Percentiles rank a stretch among this genome's conserved stretches.
Evolutionary conservation across 192 early-diverging fungal species (phyloP).

Genomic region (Podila epigama): DNA sequence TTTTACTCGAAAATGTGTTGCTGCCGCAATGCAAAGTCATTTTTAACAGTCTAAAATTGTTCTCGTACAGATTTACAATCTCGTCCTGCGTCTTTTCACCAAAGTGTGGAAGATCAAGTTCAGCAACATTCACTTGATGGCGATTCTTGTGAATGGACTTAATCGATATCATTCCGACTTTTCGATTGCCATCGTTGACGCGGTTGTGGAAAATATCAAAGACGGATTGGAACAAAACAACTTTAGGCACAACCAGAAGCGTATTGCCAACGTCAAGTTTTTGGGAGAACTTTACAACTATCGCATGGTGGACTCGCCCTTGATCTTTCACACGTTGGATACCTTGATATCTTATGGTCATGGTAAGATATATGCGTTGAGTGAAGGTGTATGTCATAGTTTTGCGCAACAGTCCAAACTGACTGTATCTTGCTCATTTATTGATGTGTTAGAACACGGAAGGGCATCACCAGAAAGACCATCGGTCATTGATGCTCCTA

Average conservation of each 20-base stretch:
- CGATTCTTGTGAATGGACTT: constrained; percentile 81
- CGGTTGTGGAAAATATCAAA: constrained; percentile 84
- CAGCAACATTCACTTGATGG: constrained; percentile 83
- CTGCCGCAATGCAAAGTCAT: too few relatives aligned
- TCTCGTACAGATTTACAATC: constrained; percentile 52
- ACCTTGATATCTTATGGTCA: constrained; percentile 87
- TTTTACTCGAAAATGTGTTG: background rate
- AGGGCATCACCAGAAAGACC: constrained; percentile 61
- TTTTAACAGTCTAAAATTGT: too few relatives aligned
- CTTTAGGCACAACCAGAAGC: constrained; percentile 92
- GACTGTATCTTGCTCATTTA: background rate
- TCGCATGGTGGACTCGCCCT: constrained; percentile 78
- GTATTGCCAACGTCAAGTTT: constrained; percentile 83
- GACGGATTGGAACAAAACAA: constrained; percentile 93
- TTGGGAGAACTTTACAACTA: constrained; percentile 94
- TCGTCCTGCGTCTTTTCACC: constrained; percentile 80
- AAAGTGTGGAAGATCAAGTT: constrained; percentile 96
- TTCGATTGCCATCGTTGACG: constrained; percentile 87
- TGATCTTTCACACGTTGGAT: constrained; percentile 89
- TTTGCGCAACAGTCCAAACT: background rate
- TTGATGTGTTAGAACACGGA: constrained; percentile 51
- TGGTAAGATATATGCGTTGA: constrained; percentile 49
- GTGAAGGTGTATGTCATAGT: background rate
- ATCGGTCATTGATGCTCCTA: constrained; percentile 76
- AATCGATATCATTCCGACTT: constrained; percentile 86